Evolutionary conservation across 495 filamentous ascomycete genomes (phyloP).

Genomic region (Hypoxylon cercidicola): DNA sequence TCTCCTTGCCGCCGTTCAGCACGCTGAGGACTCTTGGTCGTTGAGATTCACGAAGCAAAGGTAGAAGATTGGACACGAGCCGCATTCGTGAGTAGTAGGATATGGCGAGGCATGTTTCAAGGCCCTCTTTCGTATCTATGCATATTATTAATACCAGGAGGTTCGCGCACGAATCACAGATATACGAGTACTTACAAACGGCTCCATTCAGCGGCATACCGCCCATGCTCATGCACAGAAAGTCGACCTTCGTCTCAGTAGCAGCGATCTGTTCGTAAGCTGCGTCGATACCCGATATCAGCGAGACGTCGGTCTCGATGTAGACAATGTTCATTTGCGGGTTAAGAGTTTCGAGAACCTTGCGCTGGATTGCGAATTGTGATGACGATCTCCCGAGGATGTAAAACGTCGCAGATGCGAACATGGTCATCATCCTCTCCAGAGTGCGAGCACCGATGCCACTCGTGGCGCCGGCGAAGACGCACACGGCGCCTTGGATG

Average conservation of each 20-base stretch:
- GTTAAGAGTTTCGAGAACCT: constrained; percentile 13
- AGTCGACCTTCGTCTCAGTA: constrained; percentile 29
- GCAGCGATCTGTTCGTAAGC: constrained; percentile 17
- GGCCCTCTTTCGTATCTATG: constrained; percentile 29
- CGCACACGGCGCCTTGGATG: constrained; percentile 32
- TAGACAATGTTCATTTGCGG: constrained; percentile 30
- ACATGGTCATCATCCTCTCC: constrained; percentile 33
- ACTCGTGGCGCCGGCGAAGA: constrained; percentile 44
- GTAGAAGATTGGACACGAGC: constrained; percentile 29
- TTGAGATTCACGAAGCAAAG: constrained; percentile 16
- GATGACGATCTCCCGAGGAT: constrained; percentile 31
- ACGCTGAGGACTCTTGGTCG: constrained; percentile 36
- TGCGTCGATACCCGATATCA: constrained; percentile 35
- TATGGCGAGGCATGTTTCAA: constrained; percentile 24
- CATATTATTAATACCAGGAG: neutral
- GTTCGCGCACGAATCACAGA: neutral
- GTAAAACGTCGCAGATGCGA: constrained; percentile 39
- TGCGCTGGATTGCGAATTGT: constrained; percentile 14
- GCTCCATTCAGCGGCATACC: constrained; percentile 17
- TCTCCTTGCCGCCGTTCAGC: constrained; percentile 35
- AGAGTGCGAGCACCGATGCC: constrained; percentile 40
- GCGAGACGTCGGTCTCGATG: constrained; percentile 35
- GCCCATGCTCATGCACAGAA: constrained; percentile 40
- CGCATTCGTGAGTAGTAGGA: constrained; percentile 37
- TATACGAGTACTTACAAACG: constrained; percentile 5